Evolutionary conservation across 2,329 filamentous ascomycete genomes (phyloP).

Genomic region (Pseudovirgaria hyperparasitica): DNA sequence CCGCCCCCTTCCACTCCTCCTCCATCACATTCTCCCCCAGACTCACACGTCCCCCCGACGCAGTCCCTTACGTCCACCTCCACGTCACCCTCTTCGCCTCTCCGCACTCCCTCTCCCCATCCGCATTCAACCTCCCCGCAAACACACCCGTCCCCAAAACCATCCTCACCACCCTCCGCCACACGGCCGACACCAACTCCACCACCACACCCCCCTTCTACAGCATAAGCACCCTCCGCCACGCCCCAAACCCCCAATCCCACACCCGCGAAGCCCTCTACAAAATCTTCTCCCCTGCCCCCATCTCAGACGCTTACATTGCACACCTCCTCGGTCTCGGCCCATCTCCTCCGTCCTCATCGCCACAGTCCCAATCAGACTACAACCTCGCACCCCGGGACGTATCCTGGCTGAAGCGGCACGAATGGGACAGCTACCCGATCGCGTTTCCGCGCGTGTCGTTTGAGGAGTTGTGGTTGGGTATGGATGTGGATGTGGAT

Average conservation of each 20-base stretch:
- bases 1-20: slow-evolving; percentile 72
- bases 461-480: slow-evolving; percentile 69
- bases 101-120: slow-evolving; percentile 54
- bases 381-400: slow-evolving; percentile 20
- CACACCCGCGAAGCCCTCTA: slow-evolving; percentile 43
- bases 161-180: slow-evolving; percentile 70
- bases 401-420: slow-evolving; percentile 66
- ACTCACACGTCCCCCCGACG: slow-evolving; percentile 46
- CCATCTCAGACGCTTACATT: slow-evolving; percentile 35
- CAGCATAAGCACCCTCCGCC: slow-evolving; percentile 64
- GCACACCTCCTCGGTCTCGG: slow-evolving; percentile 34
- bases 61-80: slow-evolving; percentile 73
- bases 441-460: slow-evolving; percentile 71
- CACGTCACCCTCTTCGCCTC: slow-evolving; percentile 86
- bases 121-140: slow-evolving; percentile 56
- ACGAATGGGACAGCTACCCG: slow-evolving; percentile 76
- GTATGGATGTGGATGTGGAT: no score
- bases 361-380: slow-evolving; percentile 8
- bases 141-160: slow-evolving; percentile 52
- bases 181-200: slow-evolving; percentile 36
- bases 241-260: slow-evolving; percentile 43
- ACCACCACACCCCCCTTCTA: slow-evolving; percentile 71
- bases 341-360: slow-evolving; percentile 4
- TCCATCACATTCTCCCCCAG: slow-evolving; percentile 43
- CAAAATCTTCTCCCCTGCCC: slow-evolving; percentile 51